These are phyloP conservation scores for Fraxinus albicans DNA, from an alignment of 305 asterid species.

Conservation along the genomic window DNA sequence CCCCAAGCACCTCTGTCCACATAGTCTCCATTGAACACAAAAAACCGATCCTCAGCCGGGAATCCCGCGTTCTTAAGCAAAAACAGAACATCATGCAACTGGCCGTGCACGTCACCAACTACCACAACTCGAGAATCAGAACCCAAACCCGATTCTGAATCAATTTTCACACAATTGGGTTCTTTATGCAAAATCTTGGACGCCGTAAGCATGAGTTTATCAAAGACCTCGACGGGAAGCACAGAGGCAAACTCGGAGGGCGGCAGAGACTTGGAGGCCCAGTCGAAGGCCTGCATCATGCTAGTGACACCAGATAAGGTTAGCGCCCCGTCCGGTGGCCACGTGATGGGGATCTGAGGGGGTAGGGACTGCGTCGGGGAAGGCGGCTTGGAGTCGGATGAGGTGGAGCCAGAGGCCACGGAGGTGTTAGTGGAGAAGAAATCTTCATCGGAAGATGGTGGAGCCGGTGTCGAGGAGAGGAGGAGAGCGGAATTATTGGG, in stretches of 20 bases:
- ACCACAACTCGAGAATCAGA: constrained; percentile 62
- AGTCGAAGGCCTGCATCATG: constrained; percentile 71
- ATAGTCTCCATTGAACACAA: constrained; percentile 92
- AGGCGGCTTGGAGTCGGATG: constrained; percentile 44
- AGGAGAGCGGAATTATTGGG: background rate
- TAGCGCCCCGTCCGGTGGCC: constrained; percentile 63
- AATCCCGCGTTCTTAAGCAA: constrained; percentile 68
- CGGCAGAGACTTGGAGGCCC: constrained; percentile 60
- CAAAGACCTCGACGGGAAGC: constrained; percentile 70
- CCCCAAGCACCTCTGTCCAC: constrained; percentile 99
- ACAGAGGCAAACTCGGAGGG: constrained; percentile 67
- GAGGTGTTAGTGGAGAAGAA: constrained; percentile 55
- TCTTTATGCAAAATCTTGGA: constrained; percentile 89
- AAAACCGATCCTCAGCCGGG: constrained; percentile 67
- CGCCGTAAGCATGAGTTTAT: constrained; percentile 63
- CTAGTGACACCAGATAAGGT: constrained; percentile 56
- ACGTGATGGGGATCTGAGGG: constrained; percentile 77
- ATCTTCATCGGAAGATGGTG: constrained; percentile 66
- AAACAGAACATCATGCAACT: constrained; percentile 80
- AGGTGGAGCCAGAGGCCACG: constrained; percentile 49
- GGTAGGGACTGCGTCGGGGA: constrained; percentile 26
- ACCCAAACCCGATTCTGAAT: constrained; percentile 40
- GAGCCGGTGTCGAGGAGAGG: constrained; percentile 35
- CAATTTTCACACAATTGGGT: constrained; percentile 69
- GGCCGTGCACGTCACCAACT: constrained; percentile 95